phyloP scores from a whole-genome alignment of 805 yeast genomes.

The Spathaspora arborariae region DNA sequence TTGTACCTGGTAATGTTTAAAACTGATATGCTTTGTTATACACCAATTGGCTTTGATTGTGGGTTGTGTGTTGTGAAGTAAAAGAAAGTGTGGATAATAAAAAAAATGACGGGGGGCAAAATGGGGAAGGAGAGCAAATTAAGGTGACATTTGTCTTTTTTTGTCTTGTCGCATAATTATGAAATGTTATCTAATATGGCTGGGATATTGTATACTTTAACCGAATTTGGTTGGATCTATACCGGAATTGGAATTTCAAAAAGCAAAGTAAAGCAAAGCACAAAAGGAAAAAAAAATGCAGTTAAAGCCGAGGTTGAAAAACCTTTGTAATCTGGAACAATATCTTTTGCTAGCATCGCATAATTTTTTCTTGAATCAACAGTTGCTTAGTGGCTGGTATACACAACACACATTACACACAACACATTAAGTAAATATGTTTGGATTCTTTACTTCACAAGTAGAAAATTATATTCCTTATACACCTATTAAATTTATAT shows the following conservation, averaged over 20 bases:
- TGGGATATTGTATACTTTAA: too few species aligned
- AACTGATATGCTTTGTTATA: not conserved
- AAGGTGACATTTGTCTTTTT: too few species aligned
- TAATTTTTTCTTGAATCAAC: not conserved
- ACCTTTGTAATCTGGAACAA: not conserved
- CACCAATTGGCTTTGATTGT: too few species aligned
- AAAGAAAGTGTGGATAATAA: not conserved
- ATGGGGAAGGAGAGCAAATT: not conserved
- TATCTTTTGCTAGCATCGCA: not conserved
- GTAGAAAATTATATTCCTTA: conserved; percentile 22
- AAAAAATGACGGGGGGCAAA: not conserved
- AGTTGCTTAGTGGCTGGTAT: too few species aligned
- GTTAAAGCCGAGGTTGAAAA: too few species aligned
- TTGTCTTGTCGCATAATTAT: not conserved
- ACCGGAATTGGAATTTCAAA: not conserved
- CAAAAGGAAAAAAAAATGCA: not conserved
- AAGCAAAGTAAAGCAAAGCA: not conserved
- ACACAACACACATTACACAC: too few species aligned
- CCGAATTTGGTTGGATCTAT: not conserved
- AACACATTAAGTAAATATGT: not conserved
- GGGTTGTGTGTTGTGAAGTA: too few species aligned
- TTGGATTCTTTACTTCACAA: conserved; percentile 16
- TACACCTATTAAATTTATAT: conserved; percentile 18
- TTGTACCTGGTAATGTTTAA: not conserved
- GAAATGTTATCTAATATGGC: not conserved